Percentiles rank a stretch among this genome's conserved stretches.
phyloP scores from a whole-genome alignment of 2,329 filamentous ascomycete genomes.

The Fusarium luffae region DNA sequence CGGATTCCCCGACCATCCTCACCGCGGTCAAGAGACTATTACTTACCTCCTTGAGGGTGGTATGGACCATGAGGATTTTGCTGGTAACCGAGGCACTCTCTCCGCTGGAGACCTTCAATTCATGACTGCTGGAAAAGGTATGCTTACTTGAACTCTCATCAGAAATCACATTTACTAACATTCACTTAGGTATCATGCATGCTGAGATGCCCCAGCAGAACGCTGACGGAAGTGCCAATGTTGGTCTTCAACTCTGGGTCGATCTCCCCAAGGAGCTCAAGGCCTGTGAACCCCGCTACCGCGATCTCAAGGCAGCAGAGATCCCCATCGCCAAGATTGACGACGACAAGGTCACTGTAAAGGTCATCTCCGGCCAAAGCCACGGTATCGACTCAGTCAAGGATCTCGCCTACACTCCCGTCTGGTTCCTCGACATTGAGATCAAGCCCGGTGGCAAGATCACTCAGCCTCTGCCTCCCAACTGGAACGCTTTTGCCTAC shows the following conservation, averaged over 20 bases:
- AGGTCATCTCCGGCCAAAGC: constrained; percentile 88
- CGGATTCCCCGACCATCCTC: constrained; percentile 90
- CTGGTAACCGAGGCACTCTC: constrained; percentile 86
- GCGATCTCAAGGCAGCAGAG: constrained; percentile 81
- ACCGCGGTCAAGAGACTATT: constrained; percentile 85
- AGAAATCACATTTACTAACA: background rate
- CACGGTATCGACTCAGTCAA: constrained; percentile 88
- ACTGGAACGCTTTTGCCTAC: constrained; percentile 93
- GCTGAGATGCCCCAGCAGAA: constrained; percentile 93
- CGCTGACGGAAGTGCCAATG: constrained; percentile 77
- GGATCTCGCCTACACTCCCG: constrained; percentile 93
- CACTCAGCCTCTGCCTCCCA: constrained; percentile 77
- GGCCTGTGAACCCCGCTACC: constrained; percentile 89
- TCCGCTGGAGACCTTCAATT: constrained; percentile 92
- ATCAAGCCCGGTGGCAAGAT: constrained; percentile 83
- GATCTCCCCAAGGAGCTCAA: constrained; percentile 87
- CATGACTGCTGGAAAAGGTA: constrained; percentile 83
- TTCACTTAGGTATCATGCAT: constrained; percentile 80
- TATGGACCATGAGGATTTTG: constrained; percentile 93
- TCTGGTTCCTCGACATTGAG: constrained; percentile 92
- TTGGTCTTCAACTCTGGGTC: constrained; percentile 96
- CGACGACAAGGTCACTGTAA: constrained; percentile 79
- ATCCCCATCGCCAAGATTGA: constrained; percentile 81
- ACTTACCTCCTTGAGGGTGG: constrained; percentile 89
- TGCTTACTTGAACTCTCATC: background rate